Evolutionary conservation across 148 eudicot species (phyloP).

Genomic region (Vaccinium corymbosum): DNA sequence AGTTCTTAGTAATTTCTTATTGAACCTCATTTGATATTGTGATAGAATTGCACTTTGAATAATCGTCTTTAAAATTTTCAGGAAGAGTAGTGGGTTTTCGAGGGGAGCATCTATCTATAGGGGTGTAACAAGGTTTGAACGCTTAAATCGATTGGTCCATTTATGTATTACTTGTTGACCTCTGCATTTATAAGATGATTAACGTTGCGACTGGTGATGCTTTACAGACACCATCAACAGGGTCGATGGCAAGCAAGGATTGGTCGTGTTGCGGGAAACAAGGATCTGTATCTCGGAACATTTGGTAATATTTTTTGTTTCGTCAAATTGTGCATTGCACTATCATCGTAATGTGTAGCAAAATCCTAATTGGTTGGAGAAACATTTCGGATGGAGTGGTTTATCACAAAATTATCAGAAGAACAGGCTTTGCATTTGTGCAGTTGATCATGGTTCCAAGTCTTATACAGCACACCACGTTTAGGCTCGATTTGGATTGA

Average conservation of each 20-base stretch:
- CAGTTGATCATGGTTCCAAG: not conserved
- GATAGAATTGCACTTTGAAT: not conserved
- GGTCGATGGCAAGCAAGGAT: constrained; percentile 99
- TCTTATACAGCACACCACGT: not conserved
- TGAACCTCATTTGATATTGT: not conserved
- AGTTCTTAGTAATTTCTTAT: not conserved
- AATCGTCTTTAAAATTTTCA: constrained; percentile 21
- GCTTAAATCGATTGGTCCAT: not conserved
- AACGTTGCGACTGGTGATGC: not conserved
- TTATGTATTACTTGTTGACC: not conserved
- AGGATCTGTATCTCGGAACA: constrained; percentile 91
- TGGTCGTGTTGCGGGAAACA: constrained; percentile 98
- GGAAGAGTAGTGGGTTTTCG: constrained; percentile 98
- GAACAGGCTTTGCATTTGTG: not conserved
- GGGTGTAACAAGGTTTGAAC: constrained; percentile 77
- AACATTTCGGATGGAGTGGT: not conserved
- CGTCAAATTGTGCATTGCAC: not conserved
- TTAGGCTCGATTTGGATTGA: not conserved
- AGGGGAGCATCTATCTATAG: constrained; percentile 96
- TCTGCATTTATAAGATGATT: not conserved
- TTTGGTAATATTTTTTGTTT: constrained; percentile 47
- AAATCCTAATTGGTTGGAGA: not conserved
- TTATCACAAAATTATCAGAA: not conserved
- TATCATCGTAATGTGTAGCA: not conserved
- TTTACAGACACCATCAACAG: constrained; percentile 91